Base-by-base conservation (phyloP, 164 flowering plant genomes). In the Saururus chinensis region DNA sequence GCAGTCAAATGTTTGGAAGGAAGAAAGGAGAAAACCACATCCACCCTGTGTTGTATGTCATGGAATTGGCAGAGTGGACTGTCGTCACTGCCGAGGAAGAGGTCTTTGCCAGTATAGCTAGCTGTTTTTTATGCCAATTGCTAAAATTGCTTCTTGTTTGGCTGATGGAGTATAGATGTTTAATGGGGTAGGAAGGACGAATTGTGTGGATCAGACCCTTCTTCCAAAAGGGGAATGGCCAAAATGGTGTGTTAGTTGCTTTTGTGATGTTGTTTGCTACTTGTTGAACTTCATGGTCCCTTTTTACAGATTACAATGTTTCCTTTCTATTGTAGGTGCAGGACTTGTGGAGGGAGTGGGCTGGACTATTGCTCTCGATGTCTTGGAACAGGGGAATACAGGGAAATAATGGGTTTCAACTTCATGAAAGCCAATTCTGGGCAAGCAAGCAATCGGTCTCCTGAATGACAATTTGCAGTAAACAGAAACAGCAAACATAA, bases 161-260 rank as follows among this genome's bases (percentile, higher is more conserved):
- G 37, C 6, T 30, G 37, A 30, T 30, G 37, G 37, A 30, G 37
- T 30, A 6, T 30, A 2, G 37, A 6, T 30, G 37, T 30, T 30
- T 2, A 30, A 30, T 55, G 4, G 71, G 19, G 7, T 56, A 87
- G 97, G 95, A 35, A 78, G 97, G 73, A 87, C 92, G 21, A 90
- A 90, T 68, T 67, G 51, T 64, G 65, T 69, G 51, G 69, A 88
- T 57, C 60, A 74, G n/a, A 64, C 63, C 55, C 77, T 88, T 89
- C 95, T 91, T 67, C 98, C 98, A 0, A 82, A 74, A 71, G 96
- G 96, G 25, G 88, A 83, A 69, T 91, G 98, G 98, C 98, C 96
- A 35, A 82, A 84, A 86, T 91, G 97, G 97, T 91, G 71, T 76
- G 74, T 59, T 64, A 62, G 13, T 30, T 30, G 37, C 37, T 30